Evolutionary conservation across 1,139 yeast species (phyloP).

Genomic region (Hemisphaericaspora xylanilytica): DNA sequence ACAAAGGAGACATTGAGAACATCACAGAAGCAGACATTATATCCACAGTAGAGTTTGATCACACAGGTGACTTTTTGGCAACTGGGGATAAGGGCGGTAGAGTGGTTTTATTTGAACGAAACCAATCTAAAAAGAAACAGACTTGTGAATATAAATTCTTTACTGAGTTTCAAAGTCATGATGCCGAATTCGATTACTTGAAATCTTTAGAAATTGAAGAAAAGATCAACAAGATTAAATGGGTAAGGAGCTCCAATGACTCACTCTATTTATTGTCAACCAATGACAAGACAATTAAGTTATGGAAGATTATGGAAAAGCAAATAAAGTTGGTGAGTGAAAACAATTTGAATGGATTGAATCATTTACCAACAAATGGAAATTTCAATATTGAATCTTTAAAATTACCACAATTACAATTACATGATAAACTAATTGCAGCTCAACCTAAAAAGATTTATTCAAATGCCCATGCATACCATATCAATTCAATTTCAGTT

Average conservation of each 20-base stretch:
- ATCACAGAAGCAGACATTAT: slow-evolving; percentile 98
- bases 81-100: slow-evolving; percentile 99
- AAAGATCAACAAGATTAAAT: slow-evolving; percentile 94
- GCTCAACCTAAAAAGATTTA: slow-evolving; percentile 92
- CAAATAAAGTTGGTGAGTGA: slow-evolving; percentile 90
- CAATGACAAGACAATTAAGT: slow-evolving; percentile 94
- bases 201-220: slow-evolving; percentile 97
- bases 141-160: slow-evolving; percentile 89
- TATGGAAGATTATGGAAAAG: slow-evolving; percentile 95
- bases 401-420: slow-evolving; percentile 80
- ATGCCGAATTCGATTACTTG: slow-evolving; percentile 96
- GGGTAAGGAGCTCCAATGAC: slow-evolving; percentile 87
- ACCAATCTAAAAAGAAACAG: slow-evolving; percentile 64
- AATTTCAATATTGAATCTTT: slow-evolving; percentile 36
- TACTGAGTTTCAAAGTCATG: slow-evolving; percentile 97
- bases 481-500: slow-evolving; percentile 91
- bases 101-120: slow-evolving; percentile 92
- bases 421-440: slow-evolving; percentile 92
- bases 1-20: slow-evolving; percentile 93
- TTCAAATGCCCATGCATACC: slow-evolving; percentile 97
- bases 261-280: slow-evolving; percentile 88
- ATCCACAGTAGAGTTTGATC: slow-evolving; percentile 95
- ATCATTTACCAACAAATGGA: slow-evolving; percentile 21
- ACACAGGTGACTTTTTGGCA: slow-evolving; percentile 91
- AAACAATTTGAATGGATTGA: slow-evolving; percentile 64